Evolutionary conservation across 2,329 filamentous ascomycete genomes (phyloP), one percentile per base, ranked within the genome.

Genomic region (Calonectria pseudoreteaudii): DNA sequence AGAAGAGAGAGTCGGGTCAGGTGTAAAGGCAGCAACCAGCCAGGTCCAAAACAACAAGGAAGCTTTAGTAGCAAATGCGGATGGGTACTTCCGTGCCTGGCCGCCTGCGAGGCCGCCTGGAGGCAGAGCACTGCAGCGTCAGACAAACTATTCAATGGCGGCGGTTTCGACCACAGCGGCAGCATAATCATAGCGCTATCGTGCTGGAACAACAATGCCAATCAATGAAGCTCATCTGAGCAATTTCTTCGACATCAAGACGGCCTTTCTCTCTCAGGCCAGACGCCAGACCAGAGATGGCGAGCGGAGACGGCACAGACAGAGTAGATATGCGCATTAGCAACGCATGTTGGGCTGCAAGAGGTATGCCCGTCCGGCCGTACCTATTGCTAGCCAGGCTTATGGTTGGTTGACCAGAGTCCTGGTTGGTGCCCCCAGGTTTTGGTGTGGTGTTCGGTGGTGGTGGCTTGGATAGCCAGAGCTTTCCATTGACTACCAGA

Each of bases 301-400:
- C 44, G 50, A 50, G 64, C 65, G 66, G 70, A 67, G 65, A 31
- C 66, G 71, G 70, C 73, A 73, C 70, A 67, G 74, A 49, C 26
- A 72, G 49, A 64, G 67, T 62, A 69, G 65, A 70, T 75, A 74
- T 76, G 74, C 66, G 62, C 78, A 69, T 70, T 71, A 76, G 72
- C 47, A 77, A 77, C 75, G 78, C 74, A 76, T 68, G 64, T 76
- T 80, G 78, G 78, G 60, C 66, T 79, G 72, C 72, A 79, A 71
- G 75, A 73, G 73, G 72, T 66, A 76, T 66, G 75, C 72, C 71
- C 72, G 67, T 66, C 66, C 71, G 52, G 60, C 67, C 62, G 68
- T 73, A 70, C 70, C 68, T 73, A 70, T 65, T 71, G 74, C 68
- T 49, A 71, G 71, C 66, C 64, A 68, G 70, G 49, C 72, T 64